Evolutionary conservation across 2,329 filamentous ascomycete species (phyloP), one percentile per base, ranked within the genome.

Genomic region (Microcyclospora tardicrescens): DNA sequence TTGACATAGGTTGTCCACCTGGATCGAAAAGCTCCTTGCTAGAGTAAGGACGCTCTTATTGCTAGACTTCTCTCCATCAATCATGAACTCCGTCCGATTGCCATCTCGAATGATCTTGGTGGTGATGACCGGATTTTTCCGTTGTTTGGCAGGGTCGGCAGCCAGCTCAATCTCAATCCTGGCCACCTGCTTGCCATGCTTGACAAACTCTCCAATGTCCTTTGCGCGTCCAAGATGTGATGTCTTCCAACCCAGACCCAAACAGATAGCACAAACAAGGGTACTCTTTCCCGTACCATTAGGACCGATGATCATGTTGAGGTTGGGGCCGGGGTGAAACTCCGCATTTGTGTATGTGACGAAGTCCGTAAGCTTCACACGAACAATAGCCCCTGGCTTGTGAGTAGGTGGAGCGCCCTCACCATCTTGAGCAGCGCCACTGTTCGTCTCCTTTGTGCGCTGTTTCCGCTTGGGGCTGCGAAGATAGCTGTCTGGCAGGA

Each of bases 271-370:
- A 62, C 91, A 98, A 33, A 98, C 89, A 16, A 98, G 70, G 0
- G 91, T 95, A 62, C 89, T 96, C 64, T 98, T 98, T 39, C 91
- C 91, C 0, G 91, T 96, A 28, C 91, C 91, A 54, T 98, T 98
- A n/a, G 91, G 91, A 0, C 91, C 91, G 50, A 98, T 94, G 38
- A 98, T 80, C 89, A 98, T 96, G 59, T 98, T 98, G 54, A 98
- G 62, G 57, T 84, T 89, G 1, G 91, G 89, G 0, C 91, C 91
- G 10, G 86, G 85, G 42, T 81, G 76, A 60, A 96, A 95, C 48
- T 94, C 87, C 39, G 86, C 89, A 38, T 80, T 77, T 36, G 84
- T 86, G 62, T 98, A 98, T 0, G 91, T 98, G 39, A 98, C 85
- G 52, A 98, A 98, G 61, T 96, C 84, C 35, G 72, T 74, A 33